Evolutionary conservation across 164 flowering plant genomes (phyloP).

Genomic region (Chimonanthus praecox): DNA sequence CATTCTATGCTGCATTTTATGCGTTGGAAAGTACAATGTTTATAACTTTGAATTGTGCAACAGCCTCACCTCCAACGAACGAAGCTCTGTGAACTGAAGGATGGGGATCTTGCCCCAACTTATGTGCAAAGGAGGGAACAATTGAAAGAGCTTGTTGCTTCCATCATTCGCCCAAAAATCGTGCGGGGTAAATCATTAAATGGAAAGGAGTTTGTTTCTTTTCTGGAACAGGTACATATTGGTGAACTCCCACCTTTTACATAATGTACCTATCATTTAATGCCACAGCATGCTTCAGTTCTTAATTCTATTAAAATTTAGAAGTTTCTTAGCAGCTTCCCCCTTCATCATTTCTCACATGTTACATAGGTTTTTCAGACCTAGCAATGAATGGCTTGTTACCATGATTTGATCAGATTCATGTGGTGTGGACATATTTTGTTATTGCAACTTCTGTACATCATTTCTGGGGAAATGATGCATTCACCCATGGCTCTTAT

Average conservation of each 20-base stretch:
- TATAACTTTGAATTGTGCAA: slow-evolving; percentile 16
- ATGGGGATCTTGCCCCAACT: slow-evolving; percentile 76
- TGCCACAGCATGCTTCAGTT: background rate
- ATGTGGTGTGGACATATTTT: too few species aligned
- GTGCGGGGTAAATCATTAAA: slow-evolving; percentile 86
- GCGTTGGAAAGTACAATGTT: background rate
- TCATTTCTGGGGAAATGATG: too few species aligned
- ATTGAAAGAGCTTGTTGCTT: slow-evolving; percentile 72
- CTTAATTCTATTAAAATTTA: background rate
- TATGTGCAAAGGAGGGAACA: slow-evolving; percentile 77
- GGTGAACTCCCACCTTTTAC: slow-evolving; percentile 4
- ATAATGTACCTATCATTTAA: background rate
- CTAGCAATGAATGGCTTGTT: too few species aligned
- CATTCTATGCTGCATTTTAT: background rate
- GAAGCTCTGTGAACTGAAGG: slow-evolving; percentile 94
- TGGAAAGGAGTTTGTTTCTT: slow-evolving; percentile 90
- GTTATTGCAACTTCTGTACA: too few species aligned
- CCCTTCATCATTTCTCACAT: too few species aligned
- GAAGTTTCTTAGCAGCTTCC: background rate
- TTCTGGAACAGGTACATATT: slow-evolving; percentile 72
- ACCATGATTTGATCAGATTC: too few species aligned
- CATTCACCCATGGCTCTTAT: too few species aligned
- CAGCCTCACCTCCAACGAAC: slow-evolving; percentile 99
- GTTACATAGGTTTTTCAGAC: too few species aligned
- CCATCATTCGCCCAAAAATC: slow-evolving; percentile 78